phyloP scores from a whole-genome alignment of 768 basidiomycete genomes.

The Pholiota molesta region DNA sequence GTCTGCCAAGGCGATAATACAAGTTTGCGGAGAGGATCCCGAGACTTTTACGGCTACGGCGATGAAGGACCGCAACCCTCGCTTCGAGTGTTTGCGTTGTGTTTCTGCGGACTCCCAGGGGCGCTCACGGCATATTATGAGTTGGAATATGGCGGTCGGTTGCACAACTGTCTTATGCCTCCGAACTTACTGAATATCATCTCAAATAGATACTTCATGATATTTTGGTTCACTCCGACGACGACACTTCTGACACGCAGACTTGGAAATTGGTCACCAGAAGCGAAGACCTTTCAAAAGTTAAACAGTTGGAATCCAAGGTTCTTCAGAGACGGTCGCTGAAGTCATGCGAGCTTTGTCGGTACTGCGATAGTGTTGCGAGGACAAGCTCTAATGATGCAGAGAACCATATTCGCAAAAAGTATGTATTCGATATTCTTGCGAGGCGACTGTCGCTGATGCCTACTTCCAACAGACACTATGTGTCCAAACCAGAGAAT shows the following conservation, averaged over 20 bases:
- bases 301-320: not conserved
- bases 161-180: not conserved
- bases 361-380: not conserved
- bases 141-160: conserved; percentile 35
- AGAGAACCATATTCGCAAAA: too few species aligned
- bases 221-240: not conserved
- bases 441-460: not conserved
- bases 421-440: not conserved
- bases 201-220: conserved; percentile 29
- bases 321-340: not conserved
- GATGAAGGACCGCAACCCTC: conserved; percentile 26
- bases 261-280: not conserved
- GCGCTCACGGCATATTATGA: conserved; percentile 28
- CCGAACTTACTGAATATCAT: not conserved
- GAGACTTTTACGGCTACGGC: conserved; percentile 12
- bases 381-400: not conserved
- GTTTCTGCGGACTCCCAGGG: conserved; percentile 2
- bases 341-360: not conserved
- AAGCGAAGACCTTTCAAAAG: not conserved
- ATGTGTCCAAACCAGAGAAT: conserved; percentile 11
- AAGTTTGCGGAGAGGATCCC: conserved; percentile 32
- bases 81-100: conserved; percentile 36
- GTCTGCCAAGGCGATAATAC: conserved; percentile 25
- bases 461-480: too few species aligned
- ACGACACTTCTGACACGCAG: not conserved